These are phyloP conservation scores for Escallonia rubra DNA, from an alignment of 129 eudicot species.

Conservation along the genomic window DNA sequence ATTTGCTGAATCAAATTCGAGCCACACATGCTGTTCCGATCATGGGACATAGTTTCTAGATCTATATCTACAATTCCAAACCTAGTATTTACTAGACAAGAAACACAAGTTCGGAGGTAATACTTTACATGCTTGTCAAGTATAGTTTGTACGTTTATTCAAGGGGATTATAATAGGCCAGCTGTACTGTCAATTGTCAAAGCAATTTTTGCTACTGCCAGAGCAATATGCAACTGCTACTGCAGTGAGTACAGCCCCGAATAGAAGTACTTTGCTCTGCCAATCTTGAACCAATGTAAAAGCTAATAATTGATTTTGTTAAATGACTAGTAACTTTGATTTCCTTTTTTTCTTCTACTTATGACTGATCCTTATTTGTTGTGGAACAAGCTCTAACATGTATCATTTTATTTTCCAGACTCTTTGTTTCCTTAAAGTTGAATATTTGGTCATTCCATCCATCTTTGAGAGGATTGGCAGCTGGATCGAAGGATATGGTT, in stretches of 20 bases:
- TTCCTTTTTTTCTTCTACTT: background rate
- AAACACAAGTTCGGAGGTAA: background rate
- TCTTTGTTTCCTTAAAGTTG: conserved; percentile 46
- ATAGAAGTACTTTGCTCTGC: background rate
- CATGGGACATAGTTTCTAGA: background rate
- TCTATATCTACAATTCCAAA: background rate
- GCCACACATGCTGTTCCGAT: background rate
- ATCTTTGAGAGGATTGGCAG: conserved; percentile 23
- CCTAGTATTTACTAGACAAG: background rate
- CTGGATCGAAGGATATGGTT: conserved; percentile 48
- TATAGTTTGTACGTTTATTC: background rate
- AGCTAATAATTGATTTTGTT: background rate
- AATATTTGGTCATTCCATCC: conserved; percentile 53
- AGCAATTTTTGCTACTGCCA: background rate
- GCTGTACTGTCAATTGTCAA: background rate
- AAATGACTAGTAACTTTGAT: background rate
- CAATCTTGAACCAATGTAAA: background rate
- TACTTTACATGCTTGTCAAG: background rate
- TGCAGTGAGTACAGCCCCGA: background rate
- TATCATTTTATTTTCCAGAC: conserved; percentile 24
- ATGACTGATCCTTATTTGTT: background rate
- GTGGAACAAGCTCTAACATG: background rate
- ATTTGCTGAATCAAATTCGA: background rate
- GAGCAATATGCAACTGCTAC: too few relatives aligned
- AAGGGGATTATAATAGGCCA: background rate